Base-by-base conservation (phyloP, 495 filamentous ascomycete genomes). In the Choiromyces venosus region DNA sequence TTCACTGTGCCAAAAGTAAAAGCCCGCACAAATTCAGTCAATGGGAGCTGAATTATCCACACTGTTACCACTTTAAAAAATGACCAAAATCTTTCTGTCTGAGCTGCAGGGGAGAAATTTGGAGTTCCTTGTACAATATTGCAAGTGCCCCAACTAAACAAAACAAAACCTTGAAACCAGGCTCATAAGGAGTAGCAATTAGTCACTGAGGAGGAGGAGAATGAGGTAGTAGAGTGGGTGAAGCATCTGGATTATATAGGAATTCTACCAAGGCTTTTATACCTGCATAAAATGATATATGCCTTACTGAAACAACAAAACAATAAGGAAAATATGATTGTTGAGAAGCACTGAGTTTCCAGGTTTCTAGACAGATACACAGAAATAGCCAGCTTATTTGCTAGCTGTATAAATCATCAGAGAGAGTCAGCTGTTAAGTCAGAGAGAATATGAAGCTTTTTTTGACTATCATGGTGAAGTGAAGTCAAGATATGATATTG, bases 341-440 rank as follows among this genome's bases (percentile, higher is more conserved):
- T 52, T 0, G 71, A 70, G 3, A 5, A 73, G 10, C 46, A 75
- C 21, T 68, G 44, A 19, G 19, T 69, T 46, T n/a, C 16, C 42
- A 37, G 71, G 4, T 76, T 76, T 67, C 33, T 74, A 2, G 25
- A 72, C 19, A 19, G 44, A 12, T 10, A 77, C 40, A 18, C 40
- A 1, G 2, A 70, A 8, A 66, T 72, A 7, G 64, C 75, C 0
- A 39, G 21, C 19, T 7, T 33, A 10, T 66, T 66, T 33, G 69
- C 65, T 3, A 38, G 25, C 5, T 66, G 44, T 1, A 65, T 74
- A 18, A 64, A 69, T 52, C 44, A 69, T 38, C 35, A 77, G 33
- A 37, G 38, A 19, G 72, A 72, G n/a, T 25, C 65, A 35, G 64
- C 68, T n/a, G 46, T 21, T 1, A 65, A 64, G 25, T 68, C 65